These are phyloP conservation scores for Trichoderma polysporum DNA, from an alignment of 2,329 filamentous ascomycete genomes.

Conservation along the genomic window DNA sequence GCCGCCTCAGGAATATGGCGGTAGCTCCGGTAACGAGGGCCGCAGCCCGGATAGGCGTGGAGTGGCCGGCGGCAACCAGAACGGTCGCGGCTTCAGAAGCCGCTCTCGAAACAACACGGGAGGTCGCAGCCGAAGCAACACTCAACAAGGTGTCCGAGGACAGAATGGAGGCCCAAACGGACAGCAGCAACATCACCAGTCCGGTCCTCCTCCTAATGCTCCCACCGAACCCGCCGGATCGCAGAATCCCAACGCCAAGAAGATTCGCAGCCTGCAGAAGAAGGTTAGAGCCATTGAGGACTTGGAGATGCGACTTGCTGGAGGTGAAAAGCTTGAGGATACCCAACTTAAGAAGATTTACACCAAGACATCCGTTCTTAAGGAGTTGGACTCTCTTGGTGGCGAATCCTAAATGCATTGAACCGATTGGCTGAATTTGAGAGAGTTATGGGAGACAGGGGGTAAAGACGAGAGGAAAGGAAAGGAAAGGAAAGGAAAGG, in stretches of 20 bases:
- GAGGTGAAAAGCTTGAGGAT: constrained; percentile 95
- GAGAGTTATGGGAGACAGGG: background rate
- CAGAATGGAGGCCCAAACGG: constrained; percentile 24
- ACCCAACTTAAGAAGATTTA: constrained; percentile 98
- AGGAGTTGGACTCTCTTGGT: constrained; percentile 69
- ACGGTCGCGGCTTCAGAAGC: constrained; percentile 52
- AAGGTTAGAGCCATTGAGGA: constrained; percentile 98
- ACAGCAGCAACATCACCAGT: constrained; percentile 5
- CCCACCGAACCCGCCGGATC: constrained; percentile 34
- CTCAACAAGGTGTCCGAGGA: constrained; percentile 40
- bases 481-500: background rate
- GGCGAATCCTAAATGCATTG: constrained; percentile 28
- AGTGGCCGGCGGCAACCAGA: constrained; percentile 35
- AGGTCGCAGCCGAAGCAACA: constrained; percentile 55
- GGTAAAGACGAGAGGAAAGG: background rate
- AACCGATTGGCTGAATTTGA: background rate
- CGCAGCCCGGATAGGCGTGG: constrained; percentile 67
- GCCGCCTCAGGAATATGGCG: constrained; percentile 40
- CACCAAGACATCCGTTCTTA: constrained; percentile 79
- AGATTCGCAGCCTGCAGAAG: constrained; percentile 88
- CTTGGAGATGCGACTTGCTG: constrained; percentile 91
- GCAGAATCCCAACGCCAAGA: constrained; percentile 82
- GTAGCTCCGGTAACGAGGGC: constrained; percentile 49
- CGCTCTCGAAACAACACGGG: constrained; percentile 54
- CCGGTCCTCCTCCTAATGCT: constrained; percentile 16